Conservation (phyloP, 225 moss, liverwort and hornwort genomes). For the Rhytidiadelphus loreus region DNA sequence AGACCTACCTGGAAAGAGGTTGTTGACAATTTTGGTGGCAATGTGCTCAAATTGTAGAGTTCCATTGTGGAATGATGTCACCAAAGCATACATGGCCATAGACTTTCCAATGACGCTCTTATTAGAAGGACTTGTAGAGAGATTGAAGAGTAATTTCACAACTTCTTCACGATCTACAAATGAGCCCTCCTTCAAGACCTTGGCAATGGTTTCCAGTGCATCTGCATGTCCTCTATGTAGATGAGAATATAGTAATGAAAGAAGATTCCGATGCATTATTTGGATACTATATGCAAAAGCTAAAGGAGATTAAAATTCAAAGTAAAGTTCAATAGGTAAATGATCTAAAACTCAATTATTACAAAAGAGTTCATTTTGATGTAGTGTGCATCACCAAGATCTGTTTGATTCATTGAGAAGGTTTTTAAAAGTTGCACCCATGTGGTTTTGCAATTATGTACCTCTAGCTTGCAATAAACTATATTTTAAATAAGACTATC, state of each 20-base stretch:
- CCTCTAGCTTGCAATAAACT: background rate
- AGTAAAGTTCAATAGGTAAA: too few relatives aligned
- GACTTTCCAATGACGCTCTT: background rate
- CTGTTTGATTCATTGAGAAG: too few relatives aligned
- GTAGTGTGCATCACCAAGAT: too few relatives aligned
- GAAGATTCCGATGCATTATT: background rate
- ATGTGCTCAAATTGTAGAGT: background rate
- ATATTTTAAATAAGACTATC: background rate
- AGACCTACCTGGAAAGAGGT: too few relatives aligned
- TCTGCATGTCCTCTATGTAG: background rate
- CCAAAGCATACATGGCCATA: background rate
- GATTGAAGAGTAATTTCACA: background rate
- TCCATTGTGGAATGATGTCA: background rate
- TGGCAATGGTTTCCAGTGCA: background rate
- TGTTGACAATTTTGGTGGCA: background rate
- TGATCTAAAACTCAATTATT: too few relatives aligned
- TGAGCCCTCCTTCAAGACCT: background rate
- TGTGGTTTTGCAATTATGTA: background rate
- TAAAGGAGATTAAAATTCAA: too few relatives aligned
- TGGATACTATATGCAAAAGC: too few relatives aligned
- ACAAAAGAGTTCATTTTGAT: too few relatives aligned
- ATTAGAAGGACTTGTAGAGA: rapidly evolving
- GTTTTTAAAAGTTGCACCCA: too few relatives aligned
- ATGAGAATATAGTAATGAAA: background rate
- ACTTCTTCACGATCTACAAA: rapidly evolving